Evolutionary conservation across 1,284 basidiomycete species (phyloP).

Genomic region (Irpex rosettiformis): DNA sequence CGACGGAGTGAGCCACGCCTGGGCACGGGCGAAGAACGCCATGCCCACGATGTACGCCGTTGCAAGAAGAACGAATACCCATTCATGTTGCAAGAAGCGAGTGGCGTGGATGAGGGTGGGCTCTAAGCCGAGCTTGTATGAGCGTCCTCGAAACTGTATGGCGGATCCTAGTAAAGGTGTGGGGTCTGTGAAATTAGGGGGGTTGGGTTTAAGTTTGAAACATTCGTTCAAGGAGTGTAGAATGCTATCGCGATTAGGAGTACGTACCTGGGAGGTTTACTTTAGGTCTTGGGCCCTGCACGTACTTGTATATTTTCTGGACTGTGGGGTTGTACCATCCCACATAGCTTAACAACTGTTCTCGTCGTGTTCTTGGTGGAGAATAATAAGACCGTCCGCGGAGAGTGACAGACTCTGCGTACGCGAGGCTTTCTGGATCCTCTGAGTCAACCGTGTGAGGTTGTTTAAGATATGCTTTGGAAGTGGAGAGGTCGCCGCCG

Average conservation of each 20-base stretch:
- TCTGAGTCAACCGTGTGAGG: background rate
- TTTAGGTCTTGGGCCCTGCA: conserved; percentile 61
- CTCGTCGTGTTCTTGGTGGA: conserved; percentile 13
- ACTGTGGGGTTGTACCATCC: conserved; percentile 21
- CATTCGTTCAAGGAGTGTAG: too few species aligned
- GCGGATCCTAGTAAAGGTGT: conserved; percentile 52
- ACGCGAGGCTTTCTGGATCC: background rate
- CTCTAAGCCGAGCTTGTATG: conserved; percentile 49
- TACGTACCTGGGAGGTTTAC: conserved; percentile 51
- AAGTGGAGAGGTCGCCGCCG: background rate
- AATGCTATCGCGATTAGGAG: too few species aligned
- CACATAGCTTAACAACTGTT: conserved; percentile 17
- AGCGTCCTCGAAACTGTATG: conserved; percentile 33
- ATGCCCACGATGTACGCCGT: conserved; percentile 69
- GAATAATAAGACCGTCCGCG: background rate
- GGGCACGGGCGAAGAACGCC: conserved; percentile 68
- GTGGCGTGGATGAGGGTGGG: conserved; percentile 47
- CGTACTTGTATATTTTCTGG: conserved; percentile 33
- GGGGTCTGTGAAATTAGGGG: conserved; percentile 42
- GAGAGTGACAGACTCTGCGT: background rate
- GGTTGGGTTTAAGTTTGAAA: conserved; percentile 1
- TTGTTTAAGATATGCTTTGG: conserved; percentile 1
- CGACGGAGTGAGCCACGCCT: conserved; percentile 65
- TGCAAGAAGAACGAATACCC: conserved; percentile 53
- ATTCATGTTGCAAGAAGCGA: conserved; percentile 45